Base-by-base conservation (phyloP, 768 basidiomycete genomes). In the Boletus barrowsii region DNA sequence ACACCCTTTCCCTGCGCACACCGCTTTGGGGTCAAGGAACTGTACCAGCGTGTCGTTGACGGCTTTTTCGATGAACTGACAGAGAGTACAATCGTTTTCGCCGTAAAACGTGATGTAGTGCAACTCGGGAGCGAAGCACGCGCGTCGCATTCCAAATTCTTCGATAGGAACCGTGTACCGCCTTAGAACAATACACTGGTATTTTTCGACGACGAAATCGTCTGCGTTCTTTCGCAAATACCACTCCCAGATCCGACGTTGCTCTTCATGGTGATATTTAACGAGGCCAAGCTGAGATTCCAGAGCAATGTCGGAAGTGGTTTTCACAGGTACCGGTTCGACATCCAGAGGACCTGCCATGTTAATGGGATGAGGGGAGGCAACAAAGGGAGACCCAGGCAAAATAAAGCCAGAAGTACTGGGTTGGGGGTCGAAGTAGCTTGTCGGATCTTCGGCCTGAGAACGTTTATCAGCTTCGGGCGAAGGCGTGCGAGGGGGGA, bases 191-290 rank as follows among this genome's bases (percentile, higher is more conserved):
- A 98, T 87, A 63, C 86, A 84, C 65, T 98, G 97, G 63, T 95
- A 97, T 67, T 93, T 91, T 68, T 93, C 92, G 40, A 95, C 90
- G 36, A 90, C 82, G 62, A 98, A 87, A 64, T 91, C 88, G 63
- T 93, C 90, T 13, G 75, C 66, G 65, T 94, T 93, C 72, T 92
- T 90, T 47, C 90, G 83, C 11, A 90, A 74, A 65, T 96, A 96
- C 94, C 93, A 97, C 63, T 93, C 90, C 94, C 95, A 98, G 29
- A 96, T 83, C 41, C 90, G 85, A 36, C 88, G 81, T 58, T 92
- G 88, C 61, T 96, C 93, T 60, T 88, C 87, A 52, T 94, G 90
- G 59, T 87, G 86, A 77, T 85, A 87, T 66, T 88, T 85, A 37
- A 90, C 72, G 36, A 83, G 75, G 44, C 79, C 81, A 39, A 89